Base-by-base conservation (phyloP, 1,284 basidiomycete species). In the Neolentinus lepideus region DNA sequence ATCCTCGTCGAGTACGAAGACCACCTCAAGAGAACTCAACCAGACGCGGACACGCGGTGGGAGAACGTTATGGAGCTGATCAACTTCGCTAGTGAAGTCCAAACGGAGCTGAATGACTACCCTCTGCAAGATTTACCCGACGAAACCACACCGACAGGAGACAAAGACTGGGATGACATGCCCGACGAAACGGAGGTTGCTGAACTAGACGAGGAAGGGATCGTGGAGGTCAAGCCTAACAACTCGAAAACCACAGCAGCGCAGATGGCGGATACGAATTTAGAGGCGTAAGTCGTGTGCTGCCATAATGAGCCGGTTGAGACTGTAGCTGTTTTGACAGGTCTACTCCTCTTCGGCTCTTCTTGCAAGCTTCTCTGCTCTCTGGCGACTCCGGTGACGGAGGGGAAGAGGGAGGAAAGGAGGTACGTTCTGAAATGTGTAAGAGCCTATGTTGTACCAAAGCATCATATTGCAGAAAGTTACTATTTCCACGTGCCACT, bases 51-150 rank as follows among this genome's bases (percentile, higher is more conserved):
- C 43, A 80, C 80, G 38, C 77, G 91, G 33, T 89, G 87, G 90
- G 89, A 93, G 67, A 95, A 96, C 67, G 84, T 95, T 0, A 80
- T 90, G 63, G 92, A 95, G 70, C 72, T 96, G 60, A 84, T 90
- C 58, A 86, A 76, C 43, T 88, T 87, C 61, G 84, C 85, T 8
- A 79, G 72, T 54, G 81, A 86, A 57, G 69, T 78, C 27, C 75
- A 79, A 58, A 58, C 65, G 54, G 62, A 63, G 19, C 46, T 29
- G 21, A 26, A 19, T 46, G 22, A 53, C 52, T 51, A 3, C 43
- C 51, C 1, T 14, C 38, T 36, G 45, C 25, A 56, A 31, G 55
- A 36, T 21, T 24, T 51, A 4, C 4, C 24, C 16, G 36, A 22
- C 8, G 22, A 24, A 6, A 24, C 4, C 16, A 35, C 11, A 21